A percentile compares a stretch with the other conserved stretches of the same genome.
Evolutionary conservation across 202 grass and related monocot genomes (phyloP).

Genomic region (Digitaria exilis): DNA sequence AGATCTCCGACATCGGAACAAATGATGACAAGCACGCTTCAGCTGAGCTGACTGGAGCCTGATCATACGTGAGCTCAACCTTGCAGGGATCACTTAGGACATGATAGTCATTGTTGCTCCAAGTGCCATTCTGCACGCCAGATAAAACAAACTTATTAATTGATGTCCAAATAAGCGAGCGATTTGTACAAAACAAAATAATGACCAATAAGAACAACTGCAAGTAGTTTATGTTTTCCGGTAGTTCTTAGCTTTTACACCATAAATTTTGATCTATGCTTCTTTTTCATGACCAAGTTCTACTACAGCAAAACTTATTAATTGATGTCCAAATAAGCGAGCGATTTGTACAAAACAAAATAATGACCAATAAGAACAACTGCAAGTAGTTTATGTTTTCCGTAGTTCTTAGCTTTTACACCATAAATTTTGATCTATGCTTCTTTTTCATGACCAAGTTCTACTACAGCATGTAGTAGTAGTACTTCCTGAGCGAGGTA

Average conservation of each 20-base stretch:
- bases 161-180: not conserved
- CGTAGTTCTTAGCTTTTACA: not conserved
- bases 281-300: not conserved
- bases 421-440: not conserved
- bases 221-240: not conserved
- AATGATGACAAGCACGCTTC: conserved; percentile 60
- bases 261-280: not conserved
- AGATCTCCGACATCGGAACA: conserved; percentile 69
- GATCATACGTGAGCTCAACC: conserved; percentile 48
- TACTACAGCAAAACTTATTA: not conserved
- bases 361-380: not conserved
- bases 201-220: not conserved
- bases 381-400: not conserved
- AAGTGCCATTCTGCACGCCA: conserved; percentile 50
- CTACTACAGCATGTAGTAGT: not conserved
- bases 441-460: not conserved
- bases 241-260: not conserved
- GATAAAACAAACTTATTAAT: conserved; percentile 1
- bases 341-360: no score
- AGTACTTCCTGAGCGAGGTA: not conserved
- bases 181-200: no score
- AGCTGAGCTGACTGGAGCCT: conserved; percentile 52
- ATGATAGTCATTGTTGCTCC: conserved; percentile 40
- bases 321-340: conserved; percentile 7
- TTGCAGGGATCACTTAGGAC: conserved; percentile 36